phyloP scores from a whole-genome alignment of 2,329 filamentous ascomycete genomes.

The Drechslerella coelobrocha region DNA sequence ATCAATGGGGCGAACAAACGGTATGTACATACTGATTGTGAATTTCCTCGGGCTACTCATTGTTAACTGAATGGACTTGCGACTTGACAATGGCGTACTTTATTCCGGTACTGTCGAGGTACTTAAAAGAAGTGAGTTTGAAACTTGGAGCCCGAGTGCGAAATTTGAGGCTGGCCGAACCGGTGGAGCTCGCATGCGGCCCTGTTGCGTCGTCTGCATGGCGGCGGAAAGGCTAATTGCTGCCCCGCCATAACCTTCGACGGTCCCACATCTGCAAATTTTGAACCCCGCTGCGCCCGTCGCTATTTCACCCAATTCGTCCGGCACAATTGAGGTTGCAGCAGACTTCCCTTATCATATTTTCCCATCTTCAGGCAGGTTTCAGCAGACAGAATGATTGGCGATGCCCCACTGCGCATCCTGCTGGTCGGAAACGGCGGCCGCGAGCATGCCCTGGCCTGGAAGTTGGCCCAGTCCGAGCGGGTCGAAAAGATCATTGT shows the following conservation, averaged over 20 bases:
- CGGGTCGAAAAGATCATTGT: conserved; percentile 76
- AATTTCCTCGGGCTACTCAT: conserved; percentile 7
- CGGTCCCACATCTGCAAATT: background rate
- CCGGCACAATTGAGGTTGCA: background rate
- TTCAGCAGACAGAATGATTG: conserved; percentile 31
- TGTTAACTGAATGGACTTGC: background rate
- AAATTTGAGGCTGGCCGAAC: conserved; percentile 23
- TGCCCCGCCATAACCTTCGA: conserved; percentile 33
- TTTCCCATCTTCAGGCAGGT: background rate
- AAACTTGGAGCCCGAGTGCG: background rate
- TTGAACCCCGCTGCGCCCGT: background rate
- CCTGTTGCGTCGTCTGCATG: conserved; percentile 4
- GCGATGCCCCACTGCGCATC: conserved; percentile 65
- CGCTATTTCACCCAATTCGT: background rate
- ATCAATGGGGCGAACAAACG: too few species aligned
- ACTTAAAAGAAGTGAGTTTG: conserved; percentile 4
- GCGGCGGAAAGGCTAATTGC: conserved; percentile 13
- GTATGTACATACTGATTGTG: conserved; percentile 40
- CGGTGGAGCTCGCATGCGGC: conserved; percentile 47
- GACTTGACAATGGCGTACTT: background rate
- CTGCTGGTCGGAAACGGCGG: conserved; percentile 93
- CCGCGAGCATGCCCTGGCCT: conserved; percentile 90
- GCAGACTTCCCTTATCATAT: background rate
- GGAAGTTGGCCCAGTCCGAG: conserved; percentile 86
- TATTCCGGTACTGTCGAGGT: conserved; percentile 1